Evolutionary conservation across 345 rosid genomes (phyloP).

Genomic region (Citrus sp.): DNA sequence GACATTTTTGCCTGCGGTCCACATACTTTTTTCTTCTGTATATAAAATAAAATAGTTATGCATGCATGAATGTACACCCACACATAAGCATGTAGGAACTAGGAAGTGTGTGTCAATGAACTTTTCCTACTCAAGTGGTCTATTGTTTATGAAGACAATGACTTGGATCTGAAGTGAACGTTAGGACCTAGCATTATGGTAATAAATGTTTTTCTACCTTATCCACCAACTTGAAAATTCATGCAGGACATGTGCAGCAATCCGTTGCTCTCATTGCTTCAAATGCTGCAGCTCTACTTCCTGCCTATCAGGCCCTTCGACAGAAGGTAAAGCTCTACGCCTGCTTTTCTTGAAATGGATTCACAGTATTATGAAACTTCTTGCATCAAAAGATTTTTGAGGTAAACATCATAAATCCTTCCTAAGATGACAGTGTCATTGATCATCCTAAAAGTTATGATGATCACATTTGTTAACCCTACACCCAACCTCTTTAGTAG

Average conservation of each 20-base stretch:
- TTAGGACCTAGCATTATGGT: not conserved
- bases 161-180: too few species aligned
- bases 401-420: not conserved
- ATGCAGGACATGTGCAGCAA: conserved; percentile 71
- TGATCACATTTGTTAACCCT: not conserved
- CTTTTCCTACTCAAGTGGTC: not conserved
- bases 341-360: not conserved
- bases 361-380: not conserved
- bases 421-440: not conserved
- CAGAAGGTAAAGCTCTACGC: conserved; percentile 51
- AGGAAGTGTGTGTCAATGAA: not conserved
- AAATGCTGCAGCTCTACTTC: conserved; percentile 84
- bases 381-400: not conserved
- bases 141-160: not conserved
- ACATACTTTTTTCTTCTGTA: too few species aligned
- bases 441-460: conserved; percentile 1
- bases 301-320: conserved; percentile 86
- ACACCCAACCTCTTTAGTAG: not conserved
- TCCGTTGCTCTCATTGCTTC: conserved; percentile 83
- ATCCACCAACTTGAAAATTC: conserved; percentile 25
- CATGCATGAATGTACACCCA: too few species aligned
- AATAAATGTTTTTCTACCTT: conserved; percentile 6
- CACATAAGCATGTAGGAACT: too few species aligned
- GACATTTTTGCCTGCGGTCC: not conserved
- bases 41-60: too few species aligned